Percentiles rank a stretch among this genome's conserved stretches.
Conservation (phyloP, 352 stramenopile genomes). For the Phytophthora pluvialis region DNA sequence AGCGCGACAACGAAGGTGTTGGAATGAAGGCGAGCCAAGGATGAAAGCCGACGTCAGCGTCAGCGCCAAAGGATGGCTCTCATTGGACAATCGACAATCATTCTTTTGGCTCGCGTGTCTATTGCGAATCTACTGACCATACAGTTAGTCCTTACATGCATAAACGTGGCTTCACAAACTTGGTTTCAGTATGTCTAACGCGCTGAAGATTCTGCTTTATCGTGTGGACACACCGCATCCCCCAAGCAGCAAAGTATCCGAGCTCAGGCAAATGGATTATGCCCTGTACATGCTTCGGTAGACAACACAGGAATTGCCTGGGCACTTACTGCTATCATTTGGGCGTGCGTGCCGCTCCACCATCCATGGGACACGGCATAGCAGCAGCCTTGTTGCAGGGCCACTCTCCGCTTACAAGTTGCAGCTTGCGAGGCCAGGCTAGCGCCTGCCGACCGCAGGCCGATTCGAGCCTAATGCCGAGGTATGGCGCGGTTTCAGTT, state of each 20-base stretch:
- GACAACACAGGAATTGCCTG: neutral
- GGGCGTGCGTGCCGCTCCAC: conserved; percentile 29
- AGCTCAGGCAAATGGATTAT: conserved; percentile 4
- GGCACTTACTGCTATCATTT: conserved; percentile 25
- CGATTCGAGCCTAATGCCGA: too few species aligned
- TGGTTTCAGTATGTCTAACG: conserved; percentile 20
- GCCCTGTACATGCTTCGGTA: neutral
- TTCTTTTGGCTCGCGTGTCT: conserved; percentile 24
- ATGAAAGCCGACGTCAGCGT: neutral
- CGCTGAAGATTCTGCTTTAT: conserved; percentile 23
- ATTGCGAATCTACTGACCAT: conserved; percentile 23
- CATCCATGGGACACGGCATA: conserved; percentile 31
- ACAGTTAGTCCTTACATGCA: conserved; percentile 19
- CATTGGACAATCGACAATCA: conserved; percentile 19
- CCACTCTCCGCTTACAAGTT: neutral
- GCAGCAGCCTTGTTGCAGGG: conserved; percentile 3
- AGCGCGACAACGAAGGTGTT: conserved; percentile 7
- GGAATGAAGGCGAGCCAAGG: conserved; percentile 16
- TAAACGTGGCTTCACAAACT: conserved; percentile 4
- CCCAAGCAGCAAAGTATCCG: conserved; percentile 15
- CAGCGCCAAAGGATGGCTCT: too few species aligned
- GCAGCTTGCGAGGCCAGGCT: neutral
- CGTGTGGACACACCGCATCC: conserved; percentile 5
- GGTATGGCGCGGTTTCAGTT: too few species aligned
- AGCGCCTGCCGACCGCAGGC: neutral